Evolutionary conservation across 169 alveolate species (phyloP), one percentile per base, ranked within the genome.

Genomic region (Eimeria brunetti): DNA sequence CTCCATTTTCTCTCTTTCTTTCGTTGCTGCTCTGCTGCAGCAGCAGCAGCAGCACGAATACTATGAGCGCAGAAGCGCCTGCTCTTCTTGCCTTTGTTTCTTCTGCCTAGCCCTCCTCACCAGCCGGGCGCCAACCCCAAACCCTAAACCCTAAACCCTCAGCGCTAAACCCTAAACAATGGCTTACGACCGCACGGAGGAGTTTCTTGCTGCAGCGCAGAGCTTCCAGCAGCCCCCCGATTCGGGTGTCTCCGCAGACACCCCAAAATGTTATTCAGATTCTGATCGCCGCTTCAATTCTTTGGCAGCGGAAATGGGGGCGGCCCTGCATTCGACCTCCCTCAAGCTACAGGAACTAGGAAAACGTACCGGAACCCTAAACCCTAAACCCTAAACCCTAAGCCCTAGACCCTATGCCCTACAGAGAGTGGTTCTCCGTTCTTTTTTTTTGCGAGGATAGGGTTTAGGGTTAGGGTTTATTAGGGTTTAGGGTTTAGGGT

Each of bases 281-380:
- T 33, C 91, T 16, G 97, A 96, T 18, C 83, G 83, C 14, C 90
- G 81, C 44, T 96, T 96, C 81, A 96, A 94, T 36, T 73, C 94
- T 44, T 14, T 91, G 7, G 97, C 97, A 1, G 91, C 95, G 2
- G 97, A 96, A 56, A 84, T 96, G 56, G 96, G 96, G 73, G 94
- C 76, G 30, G 95, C 88, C 80, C 75, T 96, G 96, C 94, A 94
- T 36, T 49, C 95, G 46, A 89, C 97, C 18, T 91, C 96, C 51
- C 33, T 94, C 44, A 96, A 96, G 46, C 85, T 96, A 30, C 94
- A 94, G 51, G 97, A 96, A 71, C 95, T 90, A 33, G 89, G 80
- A 41, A 75, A 76, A 44, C n/a, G 95, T 90, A 75, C 88, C 64
- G 9, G 41, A 60, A 78, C 69, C 60, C 16, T 1, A 78, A 30